Evolutionary conservation across 495 filamentous ascomycete species (phyloP).

Genomic region (Lepraria neglecta): DNA sequence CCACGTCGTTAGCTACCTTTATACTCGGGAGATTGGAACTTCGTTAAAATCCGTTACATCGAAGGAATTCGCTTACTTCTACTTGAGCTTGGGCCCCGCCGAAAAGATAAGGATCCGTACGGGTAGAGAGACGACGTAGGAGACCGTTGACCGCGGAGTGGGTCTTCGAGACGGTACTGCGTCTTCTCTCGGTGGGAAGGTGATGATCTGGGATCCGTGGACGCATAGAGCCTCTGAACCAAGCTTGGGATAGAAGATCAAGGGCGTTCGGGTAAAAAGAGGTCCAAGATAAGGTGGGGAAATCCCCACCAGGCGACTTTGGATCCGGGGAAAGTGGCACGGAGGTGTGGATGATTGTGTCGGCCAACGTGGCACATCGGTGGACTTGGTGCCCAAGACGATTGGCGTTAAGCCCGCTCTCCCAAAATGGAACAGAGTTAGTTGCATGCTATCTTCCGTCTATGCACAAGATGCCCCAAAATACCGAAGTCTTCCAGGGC

Average conservation of each 20-base stretch:
- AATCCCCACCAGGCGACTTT: not conserved
- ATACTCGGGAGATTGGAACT: slow-evolving; percentile 8
- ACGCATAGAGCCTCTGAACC: slow-evolving; percentile 19
- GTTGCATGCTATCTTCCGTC: slow-evolving; percentile 13
- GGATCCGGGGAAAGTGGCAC: not conserved
- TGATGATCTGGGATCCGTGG: slow-evolving; percentile 12
- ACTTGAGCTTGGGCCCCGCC: slow-evolving; percentile 7
- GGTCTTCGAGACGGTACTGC: slow-evolving; percentile 14
- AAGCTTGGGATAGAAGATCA: slow-evolving; percentile 7
- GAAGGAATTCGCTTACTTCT: slow-evolving; percentile 15
- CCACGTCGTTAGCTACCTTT: slow-evolving; percentile 15
- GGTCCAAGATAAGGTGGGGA: slow-evolving; percentile 5
- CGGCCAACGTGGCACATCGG: slow-evolving; percentile 11
- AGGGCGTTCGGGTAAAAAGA: slow-evolving; percentile 6
- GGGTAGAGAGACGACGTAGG: slow-evolving; percentile 20
- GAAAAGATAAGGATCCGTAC: slow-evolving; percentile 14
- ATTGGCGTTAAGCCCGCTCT: slow-evolving; percentile 16
- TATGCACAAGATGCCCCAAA: slow-evolving; percentile 6
- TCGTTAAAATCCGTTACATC: slow-evolving; percentile 1
- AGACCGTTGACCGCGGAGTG: slow-evolving; percentile 19
- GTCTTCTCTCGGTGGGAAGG: slow-evolving; percentile 20
- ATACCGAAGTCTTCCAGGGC: not conserved
- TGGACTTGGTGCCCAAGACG: slow-evolving; percentile 7
- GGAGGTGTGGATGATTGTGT: slow-evolving; percentile 11
- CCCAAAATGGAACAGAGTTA: slow-evolving; percentile 16